phyloP scores from a whole-genome alignment of 2,329 filamentous ascomycete species.

The Epichloe bromicola region DNA sequence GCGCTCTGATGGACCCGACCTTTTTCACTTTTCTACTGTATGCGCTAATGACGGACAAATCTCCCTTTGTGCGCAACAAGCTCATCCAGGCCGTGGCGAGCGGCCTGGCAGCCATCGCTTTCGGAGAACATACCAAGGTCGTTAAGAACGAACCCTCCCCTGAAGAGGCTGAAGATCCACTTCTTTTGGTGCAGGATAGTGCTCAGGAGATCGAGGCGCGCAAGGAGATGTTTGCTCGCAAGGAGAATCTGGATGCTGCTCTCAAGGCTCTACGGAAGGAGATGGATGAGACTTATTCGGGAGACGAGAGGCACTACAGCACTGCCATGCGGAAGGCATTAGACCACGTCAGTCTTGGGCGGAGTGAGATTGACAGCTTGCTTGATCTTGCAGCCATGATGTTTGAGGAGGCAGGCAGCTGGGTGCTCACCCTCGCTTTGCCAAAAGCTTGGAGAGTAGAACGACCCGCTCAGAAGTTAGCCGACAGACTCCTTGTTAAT shows the following conservation, averaged over 20 bases:
- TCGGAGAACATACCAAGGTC: constrained; percentile 43
- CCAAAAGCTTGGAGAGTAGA: constrained; percentile 29
- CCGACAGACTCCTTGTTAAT: constrained; percentile 22
- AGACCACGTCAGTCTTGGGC: constrained; percentile 25
- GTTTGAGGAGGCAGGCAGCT: constrained; percentile 31
- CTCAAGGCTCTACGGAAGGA: constrained; percentile 29
- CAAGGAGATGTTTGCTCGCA: constrained; percentile 50
- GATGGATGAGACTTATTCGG: constrained; percentile 28
- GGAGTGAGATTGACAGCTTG: constrained; percentile 28
- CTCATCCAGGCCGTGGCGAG: constrained; percentile 46
- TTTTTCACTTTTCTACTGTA: constrained; percentile 45
- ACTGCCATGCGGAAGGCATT: constrained; percentile 30
- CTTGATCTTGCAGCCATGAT: constrained; percentile 33
- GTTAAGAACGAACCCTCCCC: constrained; percentile 25
- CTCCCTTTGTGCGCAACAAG: constrained; percentile 45
- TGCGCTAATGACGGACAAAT: constrained; percentile 47
- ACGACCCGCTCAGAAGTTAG: constrained; percentile 21
- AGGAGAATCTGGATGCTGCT: constrained; percentile 48
- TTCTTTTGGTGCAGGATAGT: constrained; percentile 30
- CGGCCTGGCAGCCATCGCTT: constrained; percentile 49
- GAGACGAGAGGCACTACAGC: constrained; percentile 25
- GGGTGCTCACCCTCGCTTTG: constrained; percentile 27
- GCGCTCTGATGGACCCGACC: constrained; percentile 39
- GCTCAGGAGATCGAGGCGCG: constrained; percentile 41
- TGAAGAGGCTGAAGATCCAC: constrained; percentile 22